Evolutionary conservation across 2,329 filamentous ascomycete genomes (phyloP).

Genomic region (Talaromyces marneffei): DNA sequence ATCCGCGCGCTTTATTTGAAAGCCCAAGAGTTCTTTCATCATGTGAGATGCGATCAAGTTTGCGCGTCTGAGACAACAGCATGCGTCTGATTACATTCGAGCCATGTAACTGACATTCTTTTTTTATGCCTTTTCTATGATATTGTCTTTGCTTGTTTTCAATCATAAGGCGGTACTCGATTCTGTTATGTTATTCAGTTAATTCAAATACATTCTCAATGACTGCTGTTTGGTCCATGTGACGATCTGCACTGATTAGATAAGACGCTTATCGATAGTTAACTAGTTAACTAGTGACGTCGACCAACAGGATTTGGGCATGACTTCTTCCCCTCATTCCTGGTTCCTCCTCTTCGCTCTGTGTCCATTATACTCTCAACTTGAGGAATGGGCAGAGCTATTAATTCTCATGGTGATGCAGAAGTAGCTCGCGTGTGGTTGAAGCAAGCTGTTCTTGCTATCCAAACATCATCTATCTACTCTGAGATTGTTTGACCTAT

Average conservation of each 20-base stretch:
- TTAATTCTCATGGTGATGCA: neutral
- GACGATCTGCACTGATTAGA: neutral
- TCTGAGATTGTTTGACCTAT: neutral
- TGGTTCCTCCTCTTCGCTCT: neutral
- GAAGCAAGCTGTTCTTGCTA: neutral
- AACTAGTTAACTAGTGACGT: constrained; percentile 3
- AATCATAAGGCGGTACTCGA: neutral
- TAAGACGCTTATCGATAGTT: neutral
- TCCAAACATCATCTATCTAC: too few species aligned
- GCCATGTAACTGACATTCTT: neutral
- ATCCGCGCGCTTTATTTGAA: neutral
- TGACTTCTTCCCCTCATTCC: neutral
- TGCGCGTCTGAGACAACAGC: neutral
- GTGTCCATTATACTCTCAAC: neutral
- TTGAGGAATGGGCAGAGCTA: neutral
- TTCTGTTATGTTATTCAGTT: neutral
- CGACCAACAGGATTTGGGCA: neutral
- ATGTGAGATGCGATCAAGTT: neutral
- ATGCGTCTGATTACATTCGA: neutral
- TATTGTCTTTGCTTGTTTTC: neutral
- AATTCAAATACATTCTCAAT: neutral
- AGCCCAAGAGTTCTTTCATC: neutral
- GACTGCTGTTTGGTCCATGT: neutral
- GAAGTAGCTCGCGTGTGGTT: neutral
- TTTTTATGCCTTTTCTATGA: neutral